Percentiles rank a stretch among this genome's conserved stretches.
These are phyloP conservation scores for Schizophyllum commune DNA, from an alignment of 1,284 basidiomycete species.

Conservation along the genomic window DNA sequence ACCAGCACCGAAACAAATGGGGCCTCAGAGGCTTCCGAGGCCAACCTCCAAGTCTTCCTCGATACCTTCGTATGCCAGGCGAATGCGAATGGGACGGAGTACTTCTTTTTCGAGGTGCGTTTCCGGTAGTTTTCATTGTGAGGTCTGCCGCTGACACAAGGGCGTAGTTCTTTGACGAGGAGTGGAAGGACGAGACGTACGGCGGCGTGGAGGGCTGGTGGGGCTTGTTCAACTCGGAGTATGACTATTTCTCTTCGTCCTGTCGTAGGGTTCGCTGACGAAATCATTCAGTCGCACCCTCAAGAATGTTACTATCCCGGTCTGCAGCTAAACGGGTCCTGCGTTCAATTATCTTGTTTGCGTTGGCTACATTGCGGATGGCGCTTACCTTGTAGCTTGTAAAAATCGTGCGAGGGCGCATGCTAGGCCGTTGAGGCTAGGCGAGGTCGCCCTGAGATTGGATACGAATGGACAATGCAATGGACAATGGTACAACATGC, in stretches of 20 bases:
- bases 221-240: conserved; percentile 40
- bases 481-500: too few relatives aligned
- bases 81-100: conserved; percentile 70
- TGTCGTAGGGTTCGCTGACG: neutral
- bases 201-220: conserved; percentile 84
- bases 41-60: conserved; percentile 73
- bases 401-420: too few relatives aligned
- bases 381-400: too few relatives aligned
- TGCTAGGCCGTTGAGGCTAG: too few relatives aligned
- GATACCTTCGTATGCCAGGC: conserved; percentile 85
- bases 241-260: neutral
- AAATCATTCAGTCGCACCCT: conserved; percentile 37
- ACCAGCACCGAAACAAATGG: conserved; percentile 51
- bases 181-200: conserved; percentile 72
- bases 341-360: too few relatives aligned
- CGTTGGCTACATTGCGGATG: too few relatives aligned
- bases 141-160: too few relatives aligned
- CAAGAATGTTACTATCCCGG: conserved; percentile 45
- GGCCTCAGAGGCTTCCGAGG: conserved; percentile 56
- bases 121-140: conserved; percentile 1
- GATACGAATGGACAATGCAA: too few relatives aligned
- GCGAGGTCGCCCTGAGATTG: too few relatives aligned
- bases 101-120: conserved; percentile 76
- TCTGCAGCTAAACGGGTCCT: conserved; percentile 21
- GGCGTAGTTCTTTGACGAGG: conserved; percentile 69